Conservation (phyloP, 2,329 filamentous ascomycete genomes). For the Phialophora tarda region DNA sequence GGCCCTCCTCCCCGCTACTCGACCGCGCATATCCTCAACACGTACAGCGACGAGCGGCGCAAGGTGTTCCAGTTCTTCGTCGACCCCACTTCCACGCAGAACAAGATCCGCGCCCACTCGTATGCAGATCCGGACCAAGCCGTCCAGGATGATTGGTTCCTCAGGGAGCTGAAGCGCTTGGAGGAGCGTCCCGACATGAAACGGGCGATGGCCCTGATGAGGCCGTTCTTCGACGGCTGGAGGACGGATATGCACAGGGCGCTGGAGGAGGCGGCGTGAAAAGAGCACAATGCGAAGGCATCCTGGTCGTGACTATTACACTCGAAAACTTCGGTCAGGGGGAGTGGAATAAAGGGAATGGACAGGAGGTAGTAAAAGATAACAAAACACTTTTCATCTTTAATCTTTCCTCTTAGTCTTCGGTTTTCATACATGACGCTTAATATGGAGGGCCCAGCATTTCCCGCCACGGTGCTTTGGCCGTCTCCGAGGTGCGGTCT, state of each 20-base stretch:
- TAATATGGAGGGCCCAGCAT: conserved; percentile 29
- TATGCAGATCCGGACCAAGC: not conserved
- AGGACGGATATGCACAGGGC: conserved; percentile 24
- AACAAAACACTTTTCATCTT: not conserved
- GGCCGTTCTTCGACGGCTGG: conserved; percentile 27
- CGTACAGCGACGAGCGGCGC: conserved; percentile 23
- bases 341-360: not conserved
- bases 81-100: conserved; percentile 25
- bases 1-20: not conserved
- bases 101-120: conserved; percentile 25
- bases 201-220: conserved; percentile 16
- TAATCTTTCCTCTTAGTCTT: not conserved
- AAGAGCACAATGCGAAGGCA: not conserved
- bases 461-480: conserved; percentile 40
- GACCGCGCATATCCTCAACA: conserved; percentile 7
- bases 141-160: conserved; percentile 23
- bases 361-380: not conserved
- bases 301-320: not conserved
- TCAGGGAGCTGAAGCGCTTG: conserved; percentile 12
- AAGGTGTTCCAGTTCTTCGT: conserved; percentile 31
- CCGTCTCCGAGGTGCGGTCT: conserved; percentile 36
- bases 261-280: not conserved
- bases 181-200: conserved; percentile 14
- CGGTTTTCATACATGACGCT: not conserved
- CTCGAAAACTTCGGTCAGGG: not conserved